Evolutionary conservation across 768 basidiomycete species (phyloP), one percentile per base, ranked within the genome.

Genomic region (Leccinum obscurum): DNA sequence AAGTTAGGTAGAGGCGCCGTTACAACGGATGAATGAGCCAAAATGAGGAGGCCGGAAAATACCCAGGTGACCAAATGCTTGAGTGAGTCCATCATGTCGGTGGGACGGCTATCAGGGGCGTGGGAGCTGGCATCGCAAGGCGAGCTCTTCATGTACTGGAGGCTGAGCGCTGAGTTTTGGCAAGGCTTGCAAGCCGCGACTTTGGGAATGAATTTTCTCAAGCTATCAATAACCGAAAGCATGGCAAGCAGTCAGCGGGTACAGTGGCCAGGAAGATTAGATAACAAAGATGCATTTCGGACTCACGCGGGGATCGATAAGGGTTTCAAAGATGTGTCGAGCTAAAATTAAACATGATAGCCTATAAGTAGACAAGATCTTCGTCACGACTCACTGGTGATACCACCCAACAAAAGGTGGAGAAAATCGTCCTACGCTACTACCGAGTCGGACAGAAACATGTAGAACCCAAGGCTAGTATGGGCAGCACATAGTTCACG

Each of bases 1-100:
- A 80, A 64, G 56, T 80, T 77, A 2, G 79, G 78, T 20, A 78
- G 59, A 20, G 64, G 56, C 0, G 61, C 67, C 17, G 60, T 50
- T 49, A 54, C 54, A 10, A 66, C 30, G 48, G 22, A 34, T 6
- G 57, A 55, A 13, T 57, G 57, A 7, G 52, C 34, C 30, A 55
- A 44, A 26, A 59, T 34, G 32, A 34, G 32, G 51, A 65, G 37
- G 35, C 55, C 30, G 22, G 55, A 17, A 51, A 14, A 57, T 32
- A 62, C 48, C 48, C 64, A 55, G 54, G 57, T 17, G 28, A 65
- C 24, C 11, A 62, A 26, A 54, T 13, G 55, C 26, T 28, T 54
- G 20, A 66, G n/a, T 24, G 60, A 53, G 13, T 49, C 17, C 39
- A 41, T 13, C 64, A 62, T 66, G n/a, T 32, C 41, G 37, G 49